Evolutionary conservation across 2,329 filamentous ascomycete species (phyloP).

Genomic region (Didymella keratinophila): DNA sequence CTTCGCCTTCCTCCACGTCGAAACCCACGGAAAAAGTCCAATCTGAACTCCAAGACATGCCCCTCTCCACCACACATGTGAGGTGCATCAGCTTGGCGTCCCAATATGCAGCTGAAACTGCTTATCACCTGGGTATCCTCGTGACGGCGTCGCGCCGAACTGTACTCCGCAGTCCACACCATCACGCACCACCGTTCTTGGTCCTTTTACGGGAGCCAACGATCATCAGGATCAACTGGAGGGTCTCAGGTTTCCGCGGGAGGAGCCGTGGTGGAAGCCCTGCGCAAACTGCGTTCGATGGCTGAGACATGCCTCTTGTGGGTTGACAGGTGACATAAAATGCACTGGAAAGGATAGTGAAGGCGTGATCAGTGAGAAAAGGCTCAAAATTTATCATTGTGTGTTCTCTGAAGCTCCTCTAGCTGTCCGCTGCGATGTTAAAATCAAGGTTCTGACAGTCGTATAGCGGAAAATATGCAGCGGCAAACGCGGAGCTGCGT

Average conservation of each 20-base stretch:
- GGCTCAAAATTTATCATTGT: too few species aligned
- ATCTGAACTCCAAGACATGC: background rate
- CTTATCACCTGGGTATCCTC: slow-evolving; percentile 15
- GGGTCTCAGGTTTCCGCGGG: slow-evolving; percentile 4
- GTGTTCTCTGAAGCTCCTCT: too few species aligned
- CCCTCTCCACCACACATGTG: slow-evolving; percentile 1
- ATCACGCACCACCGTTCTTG: slow-evolving; percentile 6
- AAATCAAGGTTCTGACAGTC: background rate
- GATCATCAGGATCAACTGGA: slow-evolving; percentile 13
- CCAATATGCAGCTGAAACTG: slow-evolving; percentile 13
- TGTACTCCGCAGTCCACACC: slow-evolving; percentile 1
- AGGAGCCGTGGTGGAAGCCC: slow-evolving; percentile 10
- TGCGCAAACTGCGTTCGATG: slow-evolving; percentile 1
- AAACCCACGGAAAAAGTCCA: background rate
- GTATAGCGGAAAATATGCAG: background rate
- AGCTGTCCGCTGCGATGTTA: background rate
- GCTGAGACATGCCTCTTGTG: slow-evolving; percentile 11
- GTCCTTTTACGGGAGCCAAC: slow-evolving; percentile 1
- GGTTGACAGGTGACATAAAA: slow-evolving; percentile 7
- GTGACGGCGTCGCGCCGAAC: slow-evolving; percentile 12
- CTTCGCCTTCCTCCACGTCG: slow-evolving; percentile 4
- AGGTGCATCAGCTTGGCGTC: background rate
- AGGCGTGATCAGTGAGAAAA: background rate
- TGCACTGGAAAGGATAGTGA: background rate
- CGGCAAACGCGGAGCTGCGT: slow-evolving; percentile 14